Base-by-base conservation (phyloP, 495 filamentous ascomycete species). In the Daldinia bambusicola region DNA sequence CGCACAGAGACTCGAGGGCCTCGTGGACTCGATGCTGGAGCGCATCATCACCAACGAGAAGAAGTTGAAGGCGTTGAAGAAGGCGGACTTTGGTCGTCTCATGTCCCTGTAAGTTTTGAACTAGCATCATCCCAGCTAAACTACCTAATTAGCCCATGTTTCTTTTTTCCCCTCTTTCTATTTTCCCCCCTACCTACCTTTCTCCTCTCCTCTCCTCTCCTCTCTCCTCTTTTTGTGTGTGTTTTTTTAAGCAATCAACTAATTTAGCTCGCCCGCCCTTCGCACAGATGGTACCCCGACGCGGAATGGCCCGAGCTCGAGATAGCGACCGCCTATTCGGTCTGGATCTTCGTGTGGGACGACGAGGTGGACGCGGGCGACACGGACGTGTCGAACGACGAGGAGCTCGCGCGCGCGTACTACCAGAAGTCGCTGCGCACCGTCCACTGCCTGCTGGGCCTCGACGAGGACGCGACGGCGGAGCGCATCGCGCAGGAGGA, bases 321-420 rank as follows among this genome's bases (percentile, higher is more conserved):
- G 41, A 70, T 73, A 16, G 72, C 72, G 14, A 75, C 75, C 14
- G 73, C 70, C 2, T 75, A 75, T 45, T 74, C 72, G 7, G 70
- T 75, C 53, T 77, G 72, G 75, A 77, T 77, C 32, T 77, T 77
- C 55, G 69, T 75, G 61, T 75, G 75, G 75, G 70, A 77, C 55
- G 75, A 71, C 43, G 72, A 77, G 61, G 70, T 77, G 18, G 75
- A 77, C 50, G 72, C 63, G 12, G 72, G 75, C 37, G 75, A 77
- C n/a, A 77, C 75, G 38, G 75, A 77, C 50, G 69, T 75, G 61
- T 75, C 72, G 69, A 70, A 77, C 50, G 75, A 71, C 26, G 72
- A 77, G 61, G 70, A 69, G 37, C 40, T 73, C n/a, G 70, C 75
- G 0, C 69, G 70, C 41, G 72, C 63, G 14, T 77, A 75, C 55